These are phyloP conservation scores for Gossypium thurberi DNA, from an alignment of 345 rosid species.

Conservation along the genomic window DNA sequence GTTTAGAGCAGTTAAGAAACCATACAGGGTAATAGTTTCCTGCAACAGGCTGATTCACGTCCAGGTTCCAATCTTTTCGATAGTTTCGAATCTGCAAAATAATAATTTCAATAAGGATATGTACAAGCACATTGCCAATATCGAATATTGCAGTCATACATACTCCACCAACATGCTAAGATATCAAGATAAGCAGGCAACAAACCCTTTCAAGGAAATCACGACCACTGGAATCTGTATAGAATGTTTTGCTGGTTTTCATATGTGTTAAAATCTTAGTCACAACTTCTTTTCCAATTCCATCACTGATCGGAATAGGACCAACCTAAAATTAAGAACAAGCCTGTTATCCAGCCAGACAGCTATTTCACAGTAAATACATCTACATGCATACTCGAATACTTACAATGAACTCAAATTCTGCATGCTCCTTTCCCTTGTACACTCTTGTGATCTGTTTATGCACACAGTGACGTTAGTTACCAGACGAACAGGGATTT, in stretches of 20 bases:
- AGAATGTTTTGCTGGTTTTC: constrained; percentile 48
- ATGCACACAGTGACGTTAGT: background rate
- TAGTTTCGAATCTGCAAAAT: constrained; percentile 48
- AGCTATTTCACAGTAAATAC: background rate
- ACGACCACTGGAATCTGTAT: constrained; percentile 64
- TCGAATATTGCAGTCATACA: background rate
- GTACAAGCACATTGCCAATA: background rate
- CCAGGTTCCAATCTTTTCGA: constrained; percentile 59
- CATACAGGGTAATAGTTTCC: constrained; percentile 76
- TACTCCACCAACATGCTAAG: background rate
- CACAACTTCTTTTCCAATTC: constrained; percentile 56
- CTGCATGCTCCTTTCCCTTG: constrained; percentile 81
- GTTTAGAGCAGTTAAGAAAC: background rate
- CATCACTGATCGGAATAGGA: constrained; percentile 57
- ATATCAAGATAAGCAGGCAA: constrained; percentile 6
- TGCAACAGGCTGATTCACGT: constrained; percentile 58
- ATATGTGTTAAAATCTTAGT: constrained; percentile 40
- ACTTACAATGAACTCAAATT: constrained; percentile 85
- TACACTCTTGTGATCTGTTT: constrained; percentile 71
- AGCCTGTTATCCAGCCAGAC: background rate
- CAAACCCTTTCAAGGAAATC: constrained; percentile 60
- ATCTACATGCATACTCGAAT: background rate
- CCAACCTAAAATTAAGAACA: constrained; percentile 42
- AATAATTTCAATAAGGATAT: background rate
- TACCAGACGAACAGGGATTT: background rate